Base-by-base conservation (phyloP, 177 flowering plant species). In the Vitis hybrid region DNA sequence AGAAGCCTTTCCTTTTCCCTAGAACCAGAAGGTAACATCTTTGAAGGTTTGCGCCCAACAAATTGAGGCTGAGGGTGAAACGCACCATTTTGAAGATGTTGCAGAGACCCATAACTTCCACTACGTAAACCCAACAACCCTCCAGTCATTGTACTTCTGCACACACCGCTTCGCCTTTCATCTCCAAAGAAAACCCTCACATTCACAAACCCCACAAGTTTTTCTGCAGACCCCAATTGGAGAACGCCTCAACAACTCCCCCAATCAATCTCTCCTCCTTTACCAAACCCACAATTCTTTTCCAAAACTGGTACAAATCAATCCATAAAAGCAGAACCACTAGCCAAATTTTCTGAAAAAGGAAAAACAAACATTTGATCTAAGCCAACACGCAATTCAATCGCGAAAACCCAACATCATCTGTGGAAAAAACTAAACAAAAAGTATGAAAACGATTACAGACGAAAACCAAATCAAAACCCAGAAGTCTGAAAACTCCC, bases 1-100 rank as follows among this genome's bases (percentile, higher is more conserved):
- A 76, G 69, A 62, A 76, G 18, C 70, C 75, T 82, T 59, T 85
- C 91, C 71, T 79, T 87, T 71, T 82, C 90, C 71, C 83, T 75
- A 2, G 74, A 65, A 65, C 76, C 69, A 49, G 76, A 52, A 49
- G 69, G 56, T 18, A 62, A 59, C 69, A 66, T 64, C 80, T 76
- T 87, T 11, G 84, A 61, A 34, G 79, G 48, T 67, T 78, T 86
- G 3, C 84, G 82, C 11, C 52, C 32, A 60, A 73, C 13, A 21
- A 30, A 23, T 14, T 62, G 61, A 12, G 72, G 23, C 60, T 72
- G 80, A 14, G 62, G 3, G 26, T 56, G 72, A 60, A 69, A 69
- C 49, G 45, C 62, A 56, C 71, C 80, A 69, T 75, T 79, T 51
- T 72, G 78, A n/a, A 32, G n/a, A 56, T 59, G 80, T 57, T 62